These are phyloP conservation scores for Aegilops tauschii DNA, from an alignment of 176 grass and related monocot species.

Conservation along the genomic window DNA sequence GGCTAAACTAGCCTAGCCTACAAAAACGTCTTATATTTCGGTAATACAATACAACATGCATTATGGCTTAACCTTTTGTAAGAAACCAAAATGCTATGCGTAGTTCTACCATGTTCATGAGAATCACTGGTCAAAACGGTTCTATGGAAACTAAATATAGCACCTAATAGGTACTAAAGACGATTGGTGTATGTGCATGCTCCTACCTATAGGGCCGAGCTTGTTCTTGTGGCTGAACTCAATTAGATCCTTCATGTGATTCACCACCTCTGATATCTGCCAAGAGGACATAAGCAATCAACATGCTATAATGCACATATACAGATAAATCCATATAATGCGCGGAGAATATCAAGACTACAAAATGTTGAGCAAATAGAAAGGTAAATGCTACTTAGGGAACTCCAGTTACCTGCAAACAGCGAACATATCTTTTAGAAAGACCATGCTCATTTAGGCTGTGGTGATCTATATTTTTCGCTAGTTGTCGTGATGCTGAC, in stretches of 20 bases:
- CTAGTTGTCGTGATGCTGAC: slow-evolving; percentile 66
- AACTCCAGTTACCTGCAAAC: slow-evolving; percentile 65
- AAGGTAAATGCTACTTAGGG: background rate
- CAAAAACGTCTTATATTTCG: no score
- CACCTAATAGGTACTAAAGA: background rate
- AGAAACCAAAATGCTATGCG: background rate
- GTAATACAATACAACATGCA: background rate
- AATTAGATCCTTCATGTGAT: slow-evolving; percentile 98
- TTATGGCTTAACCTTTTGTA: background rate
- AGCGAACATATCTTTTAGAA: slow-evolving; percentile 97
- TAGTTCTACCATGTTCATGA: slow-evolving; percentile 2
- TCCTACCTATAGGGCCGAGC: slow-evolving; percentile 80
- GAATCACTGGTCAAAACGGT: background rate
- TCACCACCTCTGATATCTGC: slow-evolving; percentile 97
- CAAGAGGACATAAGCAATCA: slow-evolving; percentile 25
- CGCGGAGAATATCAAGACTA: background rate
- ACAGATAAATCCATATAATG: background rate
- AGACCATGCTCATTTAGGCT: slow-evolving; percentile 90
- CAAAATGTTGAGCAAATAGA: background rate
- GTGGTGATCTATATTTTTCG: slow-evolving; percentile 82
- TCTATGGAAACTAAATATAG: background rate
- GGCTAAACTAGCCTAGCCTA: no score
- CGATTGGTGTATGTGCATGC: background rate
- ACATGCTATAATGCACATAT: background rate
- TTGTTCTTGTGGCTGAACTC: slow-evolving; percentile 83